phyloP scores from a whole-genome alignment of 441 rosid species.

The Adansonia gregorii region DNA sequence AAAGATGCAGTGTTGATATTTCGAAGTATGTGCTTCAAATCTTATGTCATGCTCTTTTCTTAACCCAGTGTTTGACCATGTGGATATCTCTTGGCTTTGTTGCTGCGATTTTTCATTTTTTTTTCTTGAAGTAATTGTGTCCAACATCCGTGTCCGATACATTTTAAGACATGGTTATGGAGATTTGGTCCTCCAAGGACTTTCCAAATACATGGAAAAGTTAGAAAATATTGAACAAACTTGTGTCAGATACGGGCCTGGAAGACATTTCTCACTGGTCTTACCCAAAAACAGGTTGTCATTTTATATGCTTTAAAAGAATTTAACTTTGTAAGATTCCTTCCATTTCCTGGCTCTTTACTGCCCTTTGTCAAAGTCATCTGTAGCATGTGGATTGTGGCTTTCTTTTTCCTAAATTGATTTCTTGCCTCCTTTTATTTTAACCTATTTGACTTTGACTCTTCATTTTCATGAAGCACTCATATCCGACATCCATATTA shows the following conservation, averaged over 20 bases:
- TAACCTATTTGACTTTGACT: no score
- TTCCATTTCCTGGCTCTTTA: conserved; percentile 3
- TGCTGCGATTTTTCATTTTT: no score
- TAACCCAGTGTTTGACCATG: conserved; percentile 2
- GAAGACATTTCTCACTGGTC: background rate
- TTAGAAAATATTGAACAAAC: no score
- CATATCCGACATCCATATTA: no score
- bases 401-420: conserved; percentile 11
- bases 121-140: no score
- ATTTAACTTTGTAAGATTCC: background rate
- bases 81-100: background rate
- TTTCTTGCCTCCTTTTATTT: background rate
- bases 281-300: conserved; percentile 5
- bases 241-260: background rate
- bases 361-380: background rate
- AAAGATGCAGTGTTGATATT: background rate
- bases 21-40: background rate
- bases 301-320: background rate
- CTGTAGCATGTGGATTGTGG: conserved; percentile 2
- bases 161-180: no score
- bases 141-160: no score
- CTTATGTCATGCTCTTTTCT: background rate
- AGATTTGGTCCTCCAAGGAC: no score
- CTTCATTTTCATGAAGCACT: no score
- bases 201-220: no score